Conservation (phyloP, 1,284 basidiomycete genomes). For the Pholiota adiposa region DNA sequence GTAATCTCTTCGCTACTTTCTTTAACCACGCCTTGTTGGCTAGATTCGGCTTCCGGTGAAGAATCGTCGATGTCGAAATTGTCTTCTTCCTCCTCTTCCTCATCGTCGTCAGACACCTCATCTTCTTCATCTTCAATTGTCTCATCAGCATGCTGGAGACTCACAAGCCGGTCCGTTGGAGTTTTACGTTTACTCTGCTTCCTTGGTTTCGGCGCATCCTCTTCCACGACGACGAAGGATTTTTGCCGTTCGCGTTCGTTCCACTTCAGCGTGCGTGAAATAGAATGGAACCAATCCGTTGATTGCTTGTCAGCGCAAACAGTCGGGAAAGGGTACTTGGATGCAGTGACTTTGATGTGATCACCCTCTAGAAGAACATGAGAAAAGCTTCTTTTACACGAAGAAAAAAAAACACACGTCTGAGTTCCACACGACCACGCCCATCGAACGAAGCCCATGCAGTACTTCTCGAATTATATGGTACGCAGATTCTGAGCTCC, state of each 20-base stretch:
- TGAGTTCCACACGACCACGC: conserved; percentile 92
- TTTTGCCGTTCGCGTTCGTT: conserved; percentile 98
- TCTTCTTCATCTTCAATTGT: conserved; percentile 44
- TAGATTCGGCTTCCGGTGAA: conserved; percentile 51
- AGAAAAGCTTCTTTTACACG: conserved; percentile 1
- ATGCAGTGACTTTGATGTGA: conserved; percentile 98
- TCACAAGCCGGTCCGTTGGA: conserved; percentile 12
- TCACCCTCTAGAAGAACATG: conserved; percentile 79
- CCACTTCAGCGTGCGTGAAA: conserved; percentile 96
- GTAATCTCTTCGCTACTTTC: neutral
- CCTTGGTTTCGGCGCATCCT: conserved; percentile 58
- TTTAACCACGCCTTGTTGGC: conserved; percentile 7
- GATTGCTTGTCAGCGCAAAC: conserved; percentile 98
- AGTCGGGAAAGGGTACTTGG: conserved; percentile 98
- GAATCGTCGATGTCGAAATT: conserved; percentile 92
- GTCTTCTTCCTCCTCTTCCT: conserved; percentile 62
- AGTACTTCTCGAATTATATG: conserved; percentile 96
- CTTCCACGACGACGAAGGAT: conserved; percentile 96
- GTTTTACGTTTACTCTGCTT: conserved; percentile 32
- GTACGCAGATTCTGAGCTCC: conserved; percentile 97
- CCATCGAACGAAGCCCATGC: conserved; percentile 99
- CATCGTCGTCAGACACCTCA: conserved; percentile 36
- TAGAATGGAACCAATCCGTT: conserved; percentile 98
- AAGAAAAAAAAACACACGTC: conserved; percentile 64
- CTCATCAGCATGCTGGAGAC: neutral